A percentile compares a stretch with the other conserved stretches of the same genome.
Conservation (phyloP, 2,329 filamentous ascomycete genomes). For the Colletotrichum lentis region DNA sequence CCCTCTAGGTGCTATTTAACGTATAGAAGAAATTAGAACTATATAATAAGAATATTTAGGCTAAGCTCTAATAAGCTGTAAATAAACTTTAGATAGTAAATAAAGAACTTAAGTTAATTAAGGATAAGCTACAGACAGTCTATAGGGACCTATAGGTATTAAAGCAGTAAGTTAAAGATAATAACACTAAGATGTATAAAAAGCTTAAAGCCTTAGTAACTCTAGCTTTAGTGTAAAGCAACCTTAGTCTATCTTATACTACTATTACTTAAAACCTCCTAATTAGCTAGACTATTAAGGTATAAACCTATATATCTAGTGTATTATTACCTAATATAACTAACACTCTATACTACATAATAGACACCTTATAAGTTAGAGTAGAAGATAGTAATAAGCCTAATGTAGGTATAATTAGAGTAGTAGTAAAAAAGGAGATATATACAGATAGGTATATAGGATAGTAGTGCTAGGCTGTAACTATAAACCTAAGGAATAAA, state of each 20-base stretch:
- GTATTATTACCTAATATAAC: background rate
- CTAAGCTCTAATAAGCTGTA: background rate
- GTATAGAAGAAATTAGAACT: background rate
- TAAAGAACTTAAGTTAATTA: background rate
- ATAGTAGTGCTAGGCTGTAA: slow-evolving; percentile 4
- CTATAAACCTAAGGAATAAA: background rate
- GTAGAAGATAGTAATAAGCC: background rate
- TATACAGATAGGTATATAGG: background rate
- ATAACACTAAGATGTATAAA: too few relatives aligned
- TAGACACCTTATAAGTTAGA: slow-evolving; percentile 4
- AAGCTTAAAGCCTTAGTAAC: too few relatives aligned
- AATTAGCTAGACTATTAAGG: background rate
- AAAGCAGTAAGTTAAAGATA: too few relatives aligned
- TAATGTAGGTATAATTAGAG: background rate
- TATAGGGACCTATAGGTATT: too few relatives aligned
- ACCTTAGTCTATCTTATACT: background rate
- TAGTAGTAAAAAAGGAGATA: slow-evolving; percentile 7
- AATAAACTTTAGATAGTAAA: background rate
- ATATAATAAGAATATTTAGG: background rate
- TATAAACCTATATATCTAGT: background rate
- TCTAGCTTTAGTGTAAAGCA: too few relatives aligned
- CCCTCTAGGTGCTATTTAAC: background rate
- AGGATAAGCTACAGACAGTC: background rate
- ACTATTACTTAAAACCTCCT: background rate
- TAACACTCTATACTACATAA: slow-evolving; percentile 4